These are phyloP conservation scores for Didymella arachidicola DNA, from an alignment of 2,329 filamentous ascomycete species.

Conservation along the genomic window DNA sequence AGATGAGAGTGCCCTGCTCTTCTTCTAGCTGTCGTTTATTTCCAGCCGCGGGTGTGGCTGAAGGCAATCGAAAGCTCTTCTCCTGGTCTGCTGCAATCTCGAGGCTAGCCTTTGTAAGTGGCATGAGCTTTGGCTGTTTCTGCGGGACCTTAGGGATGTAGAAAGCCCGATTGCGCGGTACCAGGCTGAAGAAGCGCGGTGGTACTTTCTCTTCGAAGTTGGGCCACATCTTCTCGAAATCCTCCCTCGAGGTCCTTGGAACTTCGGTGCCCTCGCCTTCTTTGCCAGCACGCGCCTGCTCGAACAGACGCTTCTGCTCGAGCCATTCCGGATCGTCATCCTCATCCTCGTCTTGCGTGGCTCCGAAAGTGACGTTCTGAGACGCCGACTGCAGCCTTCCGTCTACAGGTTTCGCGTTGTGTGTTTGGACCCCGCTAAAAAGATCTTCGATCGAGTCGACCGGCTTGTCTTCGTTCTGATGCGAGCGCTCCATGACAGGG, in stretches of 20 bases:
- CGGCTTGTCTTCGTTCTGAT: slow-evolving; percentile 52
- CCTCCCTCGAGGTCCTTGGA: slow-evolving; percentile 72
- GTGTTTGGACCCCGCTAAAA: slow-evolving; percentile 16
- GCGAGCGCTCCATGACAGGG: slow-evolving; percentile 33
- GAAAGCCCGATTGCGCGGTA: slow-evolving; percentile 80
- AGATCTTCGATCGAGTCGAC: slow-evolving; percentile 42
- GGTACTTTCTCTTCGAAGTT: slow-evolving; percentile 77
- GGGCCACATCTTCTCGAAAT: slow-evolving; percentile 82
- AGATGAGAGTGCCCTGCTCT: slow-evolving; percentile 65
- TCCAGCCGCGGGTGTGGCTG: slow-evolving; percentile 61
- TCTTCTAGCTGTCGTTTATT: slow-evolving; percentile 55
- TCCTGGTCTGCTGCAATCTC: slow-evolving; percentile 88
- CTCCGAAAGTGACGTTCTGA: slow-evolving; percentile 28
- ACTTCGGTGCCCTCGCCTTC: slow-evolving; percentile 67
- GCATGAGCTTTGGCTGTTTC: slow-evolving; percentile 81
- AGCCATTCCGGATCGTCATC: slow-evolving; percentile 45
- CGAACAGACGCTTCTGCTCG: slow-evolving; percentile 48
- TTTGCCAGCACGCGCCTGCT: slow-evolving; percentile 39
- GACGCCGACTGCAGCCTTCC: slow-evolving; percentile 30
- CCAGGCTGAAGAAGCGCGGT: slow-evolving; percentile 80
- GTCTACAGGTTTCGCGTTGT: slow-evolving; percentile 17
- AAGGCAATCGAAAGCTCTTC: slow-evolving; percentile 78
- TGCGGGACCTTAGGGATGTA: slow-evolving; percentile 80
- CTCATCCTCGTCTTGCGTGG: slow-evolving; percentile 36
- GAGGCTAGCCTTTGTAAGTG: slow-evolving; percentile 86